Conservation (phyloP, 1,139 yeast species). For the Diutina pseudorugosa region DNA sequence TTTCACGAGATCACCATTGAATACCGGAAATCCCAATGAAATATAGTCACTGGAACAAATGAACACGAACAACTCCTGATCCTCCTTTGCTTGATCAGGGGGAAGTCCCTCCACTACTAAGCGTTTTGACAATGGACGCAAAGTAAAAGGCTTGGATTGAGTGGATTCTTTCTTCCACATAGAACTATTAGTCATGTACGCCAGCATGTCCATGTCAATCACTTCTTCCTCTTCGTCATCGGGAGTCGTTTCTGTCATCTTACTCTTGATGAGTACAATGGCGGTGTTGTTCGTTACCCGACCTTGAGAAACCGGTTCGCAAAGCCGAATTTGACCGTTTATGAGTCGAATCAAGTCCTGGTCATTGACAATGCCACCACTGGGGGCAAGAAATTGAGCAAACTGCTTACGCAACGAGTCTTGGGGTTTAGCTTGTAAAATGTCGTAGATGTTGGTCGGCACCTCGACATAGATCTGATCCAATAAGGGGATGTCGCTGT, state of each 20-base stretch:
- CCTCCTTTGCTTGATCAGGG: conserved; percentile 24
- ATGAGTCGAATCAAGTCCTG: conserved; percentile 26
- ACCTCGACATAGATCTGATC: conserved; percentile 26
- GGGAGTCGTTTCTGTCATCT: conserved; percentile 7
- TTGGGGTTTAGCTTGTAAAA: conserved; percentile 19
- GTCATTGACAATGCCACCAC: conserved; percentile 23
- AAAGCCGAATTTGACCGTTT: conserved; percentile 40
- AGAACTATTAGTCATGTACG: conserved; percentile 20
- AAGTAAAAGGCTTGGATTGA: conserved; percentile 8
- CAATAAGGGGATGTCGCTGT: conserved; percentile 18
- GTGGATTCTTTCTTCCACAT: conserved; percentile 12
- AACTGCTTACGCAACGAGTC: conserved; percentile 18
- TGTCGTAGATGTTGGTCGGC: conserved; percentile 31
- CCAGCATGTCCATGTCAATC: conserved; percentile 21
- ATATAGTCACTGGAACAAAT: conserved; percentile 41
- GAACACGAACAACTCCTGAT: conserved; percentile 37
- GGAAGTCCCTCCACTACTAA: conserved; percentile 16
- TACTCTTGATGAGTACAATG: conserved; percentile 39
- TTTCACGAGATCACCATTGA: conserved; percentile 57
- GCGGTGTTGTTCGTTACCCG: conserved; percentile 27
- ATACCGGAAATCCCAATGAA: conserved; percentile 40
- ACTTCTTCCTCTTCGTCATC: conserved; percentile 7
- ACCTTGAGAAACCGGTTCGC: conserved; percentile 73
- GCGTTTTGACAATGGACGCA: conserved; percentile 20
- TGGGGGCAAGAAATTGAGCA: conserved; percentile 14